Conservation (phyloP, 352 stramenopile genomes). For the Elongisporangium prolatum region DNA sequence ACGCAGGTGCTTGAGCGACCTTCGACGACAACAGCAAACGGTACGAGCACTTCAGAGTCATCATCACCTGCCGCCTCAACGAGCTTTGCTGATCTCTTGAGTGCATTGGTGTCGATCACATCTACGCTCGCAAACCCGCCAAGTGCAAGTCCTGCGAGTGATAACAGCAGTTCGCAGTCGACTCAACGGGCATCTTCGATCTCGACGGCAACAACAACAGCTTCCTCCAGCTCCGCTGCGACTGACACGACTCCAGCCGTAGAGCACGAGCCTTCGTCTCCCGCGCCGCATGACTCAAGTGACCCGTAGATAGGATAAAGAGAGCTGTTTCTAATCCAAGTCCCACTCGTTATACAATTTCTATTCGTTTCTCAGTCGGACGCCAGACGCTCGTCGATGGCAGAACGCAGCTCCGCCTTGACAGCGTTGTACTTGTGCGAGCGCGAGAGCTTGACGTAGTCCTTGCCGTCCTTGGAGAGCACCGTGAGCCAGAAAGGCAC, state of each 20-base stretch:
- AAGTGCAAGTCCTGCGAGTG: background rate
- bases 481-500: slow-evolving; percentile 77
- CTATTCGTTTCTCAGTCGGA: background rate
- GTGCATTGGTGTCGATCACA: background rate
- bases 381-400: slow-evolving; percentile 18
- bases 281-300: background rate
- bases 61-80: background rate
- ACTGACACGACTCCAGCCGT: background rate
- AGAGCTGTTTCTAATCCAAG: too few species aligned
- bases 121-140: background rate
- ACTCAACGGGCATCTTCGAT: background rate
- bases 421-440: slow-evolving; percentile 65
- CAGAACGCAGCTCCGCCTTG: slow-evolving; percentile 49
- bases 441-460: slow-evolving; percentile 59
- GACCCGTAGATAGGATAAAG: background rate
- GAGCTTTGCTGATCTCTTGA: background rate
- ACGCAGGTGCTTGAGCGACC: background rate
- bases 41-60: background rate
- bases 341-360: background rate
- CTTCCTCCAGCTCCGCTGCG: background rate
- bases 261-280: background rate
- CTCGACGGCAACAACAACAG: background rate
- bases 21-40: background rate
- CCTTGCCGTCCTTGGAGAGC: slow-evolving; percentile 49
- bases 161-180: background rate